Base-by-base conservation (phyloP, 768 basidiomycete species). In the Psilocybe tampanensis region DNA sequence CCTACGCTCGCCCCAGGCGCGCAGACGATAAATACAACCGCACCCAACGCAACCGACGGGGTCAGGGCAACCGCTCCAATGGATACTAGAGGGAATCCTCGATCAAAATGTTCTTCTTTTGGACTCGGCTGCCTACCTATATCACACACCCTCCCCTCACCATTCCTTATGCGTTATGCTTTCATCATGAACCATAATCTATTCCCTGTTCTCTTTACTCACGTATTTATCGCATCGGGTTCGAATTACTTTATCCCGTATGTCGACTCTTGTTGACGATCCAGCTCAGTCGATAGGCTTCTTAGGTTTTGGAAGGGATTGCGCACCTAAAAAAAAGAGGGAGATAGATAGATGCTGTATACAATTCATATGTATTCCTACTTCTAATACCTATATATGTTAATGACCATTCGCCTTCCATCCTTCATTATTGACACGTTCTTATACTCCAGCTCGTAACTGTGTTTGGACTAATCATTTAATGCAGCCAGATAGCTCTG, bases 401-500 rank as follows among this genome's bases (percentile, higher is more conserved):
- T 48, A 48, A 48, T 48, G 26, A 48, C 47, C 47, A 48, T 33
- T 29, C 47, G 17, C 29, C 11, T 48, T 48, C 47, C 19, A n/a
- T 12, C 19, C 29, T 29, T 29, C 29, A 9, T 29, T 9, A 9
- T 29, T 4, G 9, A 29, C 5, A 5, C 29, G 24, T 13, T 8
- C 17, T 47, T 5, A 47, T 26, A 17, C 22, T 22, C 21, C n/a
- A n/a, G n/a, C n/a, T n/a, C n/a, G n/a, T n/a, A n/a, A n/a, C n/a
- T 22, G 18, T 47, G 44, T 3, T 4, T 15, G 22, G 6, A 47
- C 53, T 62, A 82, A 59, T 84, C 83, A 26, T 72, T 74, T 21
- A 78, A 64, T 1, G 83, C 84, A 24, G 82, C 83, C 6, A 86
- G 69, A 64, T 85, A 86, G 57, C 84, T 84, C 84, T 86, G 62